Conservation (phyloP, 768 basidiomycete genomes). For the Leccinum imitatum region DNA sequence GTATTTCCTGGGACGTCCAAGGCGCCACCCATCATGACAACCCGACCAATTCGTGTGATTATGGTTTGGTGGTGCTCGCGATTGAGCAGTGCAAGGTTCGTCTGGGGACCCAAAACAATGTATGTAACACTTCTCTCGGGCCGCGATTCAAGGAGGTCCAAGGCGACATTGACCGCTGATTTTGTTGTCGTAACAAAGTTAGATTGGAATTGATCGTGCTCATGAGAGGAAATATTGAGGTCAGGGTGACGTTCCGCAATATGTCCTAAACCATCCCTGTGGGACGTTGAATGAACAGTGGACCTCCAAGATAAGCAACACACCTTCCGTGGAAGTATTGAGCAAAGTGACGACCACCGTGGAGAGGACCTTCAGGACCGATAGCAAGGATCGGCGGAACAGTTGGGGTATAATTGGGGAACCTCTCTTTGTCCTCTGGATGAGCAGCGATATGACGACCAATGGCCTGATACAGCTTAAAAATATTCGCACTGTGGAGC, state of each 20-base stretch:
- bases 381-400: slow-evolving; percentile 60
- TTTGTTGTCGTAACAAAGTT: slow-evolving; percentile 47
- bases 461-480: slow-evolving; percentile 73
- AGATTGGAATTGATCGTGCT: slow-evolving; percentile 31
- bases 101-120: slow-evolving; percentile 73
- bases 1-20: slow-evolving; percentile 91
- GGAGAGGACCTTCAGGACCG: slow-evolving; percentile 66
- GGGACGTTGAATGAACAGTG: slow-evolving; percentile 1
- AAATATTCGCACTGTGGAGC: slow-evolving; percentile 58
- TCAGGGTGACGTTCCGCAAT: slow-evolving; percentile 68
- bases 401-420: slow-evolving; percentile 55
- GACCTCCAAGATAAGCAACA: slow-evolving; percentile 11
- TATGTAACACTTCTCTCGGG: slow-evolving; percentile 63
- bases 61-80: slow-evolving; percentile 53
- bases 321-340: slow-evolving; percentile 85
- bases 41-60: slow-evolving; percentile 59
- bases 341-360: slow-evolving; percentile 71
- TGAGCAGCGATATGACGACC: slow-evolving; percentile 53
- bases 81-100: slow-evolving; percentile 73
- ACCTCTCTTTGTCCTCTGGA: slow-evolving; percentile 55
- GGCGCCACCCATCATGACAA: slow-evolving; percentile 93
- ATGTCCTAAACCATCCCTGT: slow-evolving; percentile 67
- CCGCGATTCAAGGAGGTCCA: slow-evolving; percentile 52
- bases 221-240: slow-evolving; percentile 36
- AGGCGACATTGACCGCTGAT: slow-evolving; percentile 52